phyloP scores from a whole-genome alignment of 2,329 filamentous ascomycete genomes.

The Penicillium sp. region DNA sequence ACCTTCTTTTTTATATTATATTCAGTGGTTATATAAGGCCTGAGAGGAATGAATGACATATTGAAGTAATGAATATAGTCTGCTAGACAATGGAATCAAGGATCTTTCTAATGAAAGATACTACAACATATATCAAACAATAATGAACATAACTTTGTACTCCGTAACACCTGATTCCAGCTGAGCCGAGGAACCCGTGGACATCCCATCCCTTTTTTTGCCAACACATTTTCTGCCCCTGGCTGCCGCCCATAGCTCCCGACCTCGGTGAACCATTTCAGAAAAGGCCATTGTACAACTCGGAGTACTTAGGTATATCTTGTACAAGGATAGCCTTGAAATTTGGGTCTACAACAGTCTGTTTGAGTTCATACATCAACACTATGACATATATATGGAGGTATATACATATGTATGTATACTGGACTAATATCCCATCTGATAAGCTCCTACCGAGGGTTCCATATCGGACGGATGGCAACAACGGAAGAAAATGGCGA shows the following conservation, averaged over 20 bases:
- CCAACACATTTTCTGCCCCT: conserved; percentile 6
- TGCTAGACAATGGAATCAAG: neutral
- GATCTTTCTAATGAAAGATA: no score
- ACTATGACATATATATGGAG: neutral
- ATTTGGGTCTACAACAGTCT: neutral
- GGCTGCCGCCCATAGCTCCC: conserved; percentile 11
- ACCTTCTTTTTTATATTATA: neutral
- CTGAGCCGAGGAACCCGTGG: conserved; percentile 5
- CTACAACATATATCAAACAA: neutral
- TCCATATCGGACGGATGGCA: conserved; percentile 20
- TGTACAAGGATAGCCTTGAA: neutral
- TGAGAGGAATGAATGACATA: neutral
- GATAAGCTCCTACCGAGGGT: conserved; percentile 4
- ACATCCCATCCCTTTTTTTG: neutral
- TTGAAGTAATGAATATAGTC: neutral
- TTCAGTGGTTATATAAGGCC: neutral
- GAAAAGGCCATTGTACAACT: conserved; percentile 10
- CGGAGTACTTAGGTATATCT: no score
- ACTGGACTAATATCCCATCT: neutral
- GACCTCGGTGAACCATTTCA: conserved; percentile 25
- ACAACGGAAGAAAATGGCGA: conserved; percentile 23
- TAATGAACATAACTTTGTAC: neutral
- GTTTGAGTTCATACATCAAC: neutral
- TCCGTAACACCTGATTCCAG: neutral
- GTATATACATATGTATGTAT: neutral